Conservation (phyloP, 2,329 filamentous ascomycete genomes). For the Conoideocrella luteorostrata region DNA sequence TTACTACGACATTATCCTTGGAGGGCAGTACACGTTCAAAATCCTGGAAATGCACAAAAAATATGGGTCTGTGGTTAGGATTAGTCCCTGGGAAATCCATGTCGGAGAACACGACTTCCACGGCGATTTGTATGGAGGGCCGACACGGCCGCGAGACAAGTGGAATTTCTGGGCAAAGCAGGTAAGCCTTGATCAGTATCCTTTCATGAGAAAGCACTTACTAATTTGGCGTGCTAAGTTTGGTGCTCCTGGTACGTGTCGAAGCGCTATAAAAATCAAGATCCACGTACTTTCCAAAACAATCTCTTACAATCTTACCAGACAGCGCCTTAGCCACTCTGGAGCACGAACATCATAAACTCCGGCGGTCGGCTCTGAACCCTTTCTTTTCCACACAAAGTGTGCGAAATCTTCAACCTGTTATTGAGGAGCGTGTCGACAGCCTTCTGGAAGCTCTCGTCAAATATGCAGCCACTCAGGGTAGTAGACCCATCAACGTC, state of each 20-base stretch:
- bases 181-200: constrained; percentile 14
- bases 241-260: constrained; percentile 28
- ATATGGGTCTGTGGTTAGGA: constrained; percentile 36
- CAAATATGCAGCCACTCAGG: constrained; percentile 19
- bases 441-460: constrained; percentile 25
- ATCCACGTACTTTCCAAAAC: constrained; percentile 1
- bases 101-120: constrained; percentile 32
- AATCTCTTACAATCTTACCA: constrained; percentile 13
- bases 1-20: constrained; percentile 36
- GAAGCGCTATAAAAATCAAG: no score
- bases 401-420: constrained; percentile 30
- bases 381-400: constrained; percentile 31
- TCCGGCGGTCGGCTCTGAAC: constrained; percentile 27
- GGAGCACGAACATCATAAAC: constrained; percentile 26
- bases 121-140: constrained; percentile 30
- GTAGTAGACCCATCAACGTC: constrained; percentile 24
- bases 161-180: constrained; percentile 30
- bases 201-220: neutral
- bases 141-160: constrained; percentile 24
- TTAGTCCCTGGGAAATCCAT: constrained; percentile 34
- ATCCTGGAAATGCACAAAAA: constrained; percentile 33
- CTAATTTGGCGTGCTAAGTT: constrained; percentile 16
- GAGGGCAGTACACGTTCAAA: constrained; percentile 35
- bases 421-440: constrained; percentile 29
- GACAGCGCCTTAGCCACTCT: constrained; percentile 28